These are phyloP conservation scores for Musa acuminata DNA, from an alignment of 176 grass and related monocot species.

Conservation along the genomic window DNA sequence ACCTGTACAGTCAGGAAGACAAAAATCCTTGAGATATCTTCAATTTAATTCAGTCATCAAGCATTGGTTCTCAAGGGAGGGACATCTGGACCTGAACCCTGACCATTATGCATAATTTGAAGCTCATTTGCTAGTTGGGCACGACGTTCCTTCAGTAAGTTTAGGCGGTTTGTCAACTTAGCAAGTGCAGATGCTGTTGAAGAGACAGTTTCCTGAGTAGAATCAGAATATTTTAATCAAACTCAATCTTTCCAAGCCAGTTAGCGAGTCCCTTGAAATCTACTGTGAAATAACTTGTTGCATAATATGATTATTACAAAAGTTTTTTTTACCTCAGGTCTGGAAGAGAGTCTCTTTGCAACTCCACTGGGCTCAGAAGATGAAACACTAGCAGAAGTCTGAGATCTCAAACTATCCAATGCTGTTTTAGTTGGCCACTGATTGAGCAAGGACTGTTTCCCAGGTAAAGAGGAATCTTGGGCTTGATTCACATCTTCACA, in stretches of 20 bases:
- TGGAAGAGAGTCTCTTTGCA: constrained; percentile 13
- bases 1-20: too few relatives aligned
- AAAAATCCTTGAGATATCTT: neutral
- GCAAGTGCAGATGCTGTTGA: constrained; percentile 42
- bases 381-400: constrained; percentile 11
- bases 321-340: constrained; percentile 28
- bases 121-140: constrained; percentile 52
- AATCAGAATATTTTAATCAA: constrained; percentile 17
- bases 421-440: constrained; percentile 19
- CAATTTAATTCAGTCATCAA: constrained; percentile 7
- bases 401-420: constrained; percentile 10
- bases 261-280: neutral
- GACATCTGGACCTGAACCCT: neutral
- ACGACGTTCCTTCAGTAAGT: constrained; percentile 83
- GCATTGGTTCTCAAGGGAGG: neutral
- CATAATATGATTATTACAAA: neutral
- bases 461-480: constrained; percentile 22
- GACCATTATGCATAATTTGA: neutral
- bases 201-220: constrained; percentile 43
- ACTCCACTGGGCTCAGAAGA: neutral
- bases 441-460: constrained; percentile 22
- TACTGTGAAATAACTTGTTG: neutral
- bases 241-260: constrained; percentile 9
- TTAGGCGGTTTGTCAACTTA: constrained; percentile 74
- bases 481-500: constrained; percentile 16